Evolutionary conservation across 345 rosid species (phyloP).

Genomic region (Heritiera fomes): DNA sequence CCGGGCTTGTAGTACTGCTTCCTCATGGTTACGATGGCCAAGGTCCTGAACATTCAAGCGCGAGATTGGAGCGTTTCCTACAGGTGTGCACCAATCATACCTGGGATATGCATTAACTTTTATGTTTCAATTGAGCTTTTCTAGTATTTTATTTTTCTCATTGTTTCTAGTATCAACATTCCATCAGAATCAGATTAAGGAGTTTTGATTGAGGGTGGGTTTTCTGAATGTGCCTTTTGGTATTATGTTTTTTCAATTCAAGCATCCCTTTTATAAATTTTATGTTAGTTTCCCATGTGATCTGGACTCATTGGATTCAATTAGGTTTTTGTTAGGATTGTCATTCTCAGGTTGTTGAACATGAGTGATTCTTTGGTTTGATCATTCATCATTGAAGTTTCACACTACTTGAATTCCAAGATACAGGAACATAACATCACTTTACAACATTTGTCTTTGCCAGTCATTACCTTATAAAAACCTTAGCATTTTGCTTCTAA

Average conservation of each 20-base stretch:
- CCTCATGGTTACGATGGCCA: slow-evolving; percentile 89
- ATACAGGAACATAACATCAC: not conserved
- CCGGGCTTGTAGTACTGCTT: slow-evolving; percentile 72
- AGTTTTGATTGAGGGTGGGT: too few relatives aligned
- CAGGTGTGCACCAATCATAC: slow-evolving; percentile 40
- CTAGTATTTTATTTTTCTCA: too few relatives aligned
- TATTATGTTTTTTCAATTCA: too few relatives aligned
- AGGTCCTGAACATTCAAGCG: slow-evolving; percentile 90
- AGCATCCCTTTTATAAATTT: too few relatives aligned
- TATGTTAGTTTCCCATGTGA: too few relatives aligned
- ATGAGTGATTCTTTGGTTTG: not conserved
- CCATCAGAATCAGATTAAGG: not conserved
- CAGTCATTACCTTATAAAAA: not conserved
- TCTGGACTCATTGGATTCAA: not conserved
- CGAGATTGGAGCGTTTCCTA: slow-evolving; percentile 71
- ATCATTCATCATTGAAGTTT: not conserved
- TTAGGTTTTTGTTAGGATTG: not conserved
- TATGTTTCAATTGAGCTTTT: not conserved
- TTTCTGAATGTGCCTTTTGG: too few relatives aligned
- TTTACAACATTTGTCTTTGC: not conserved
- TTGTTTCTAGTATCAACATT: not conserved
- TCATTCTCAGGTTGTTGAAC: not conserved
- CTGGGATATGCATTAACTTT: not conserved
- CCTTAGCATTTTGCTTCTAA: not conserved
- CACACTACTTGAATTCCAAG: not conserved